Evolutionary conservation across 176 grass and related monocot species (phyloP), one percentile per base, ranked within the genome.

Genomic region (Elaeis guineensis): DNA sequence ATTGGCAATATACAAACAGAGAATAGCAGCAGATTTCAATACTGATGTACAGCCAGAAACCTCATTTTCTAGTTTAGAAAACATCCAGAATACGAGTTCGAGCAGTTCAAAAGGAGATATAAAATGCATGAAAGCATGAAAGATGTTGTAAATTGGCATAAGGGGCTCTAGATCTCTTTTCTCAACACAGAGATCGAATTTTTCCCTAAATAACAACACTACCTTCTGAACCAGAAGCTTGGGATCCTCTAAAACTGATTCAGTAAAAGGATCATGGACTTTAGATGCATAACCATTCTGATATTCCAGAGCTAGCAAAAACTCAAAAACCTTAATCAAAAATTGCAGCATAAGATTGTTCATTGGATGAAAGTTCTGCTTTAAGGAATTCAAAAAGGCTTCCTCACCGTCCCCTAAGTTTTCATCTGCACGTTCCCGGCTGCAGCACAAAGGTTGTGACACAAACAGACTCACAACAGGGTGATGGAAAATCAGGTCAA

Each of bases 71-170:
- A 90, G 52, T 25, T 81, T 64, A 63, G 80, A 67, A 71, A 95
- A 84, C 74, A 87, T 87, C 83, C 83, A 82, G 55, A 82, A 70
- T 79, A 69, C 66, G 76, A 95, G 91, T 63, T 87, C 50, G 53
- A 95, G 67, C 66, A 95, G 83, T 75, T 86, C 71, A 21, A 72
- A 58, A 80, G 86, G 86, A 77, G 83, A 90, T 62, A 86, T 7
- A 60, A 82, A 90, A 58, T 75, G 70, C 24, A 71, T 64, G 49
- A 95, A 69, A 8, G 83, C 48, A 59, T 16, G 17, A 69, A 87
- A 65, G 75, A 90, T 77, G 57, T 72, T 74, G 55, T 77, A 95
- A 72, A 69, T 75, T 67, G 77, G 83, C 30, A 90, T 70, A 65
- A 95, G 70, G 26, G 24, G 32, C 21, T 52, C 74, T 59, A 86